Conservation (phyloP, 805 yeast genomes). For the Dipodascopsis tothii region DNA sequence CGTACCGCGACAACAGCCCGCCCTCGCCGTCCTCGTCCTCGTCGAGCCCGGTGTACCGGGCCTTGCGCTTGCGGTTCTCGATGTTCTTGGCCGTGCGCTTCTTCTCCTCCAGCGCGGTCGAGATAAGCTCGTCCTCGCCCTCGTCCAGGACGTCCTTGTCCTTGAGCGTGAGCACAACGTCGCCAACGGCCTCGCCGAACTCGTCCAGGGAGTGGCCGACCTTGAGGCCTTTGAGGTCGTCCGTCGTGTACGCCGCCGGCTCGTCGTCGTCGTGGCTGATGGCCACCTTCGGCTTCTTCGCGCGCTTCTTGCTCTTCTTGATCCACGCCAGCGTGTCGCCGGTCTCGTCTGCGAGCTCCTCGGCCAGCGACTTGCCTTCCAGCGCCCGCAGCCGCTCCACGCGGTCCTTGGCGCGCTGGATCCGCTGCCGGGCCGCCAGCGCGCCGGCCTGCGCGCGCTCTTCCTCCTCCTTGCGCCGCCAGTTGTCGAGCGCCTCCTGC, state of each 20-base stretch:
- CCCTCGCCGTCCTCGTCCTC: conserved; percentile 27
- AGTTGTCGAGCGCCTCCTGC: conserved; percentile 35
- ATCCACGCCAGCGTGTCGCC: conserved; percentile 39
- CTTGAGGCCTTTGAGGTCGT: conserved; percentile 34
- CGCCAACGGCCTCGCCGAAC: conserved; percentile 38
- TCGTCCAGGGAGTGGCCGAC: conserved; percentile 43
- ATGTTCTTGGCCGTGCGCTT: conserved; percentile 27
- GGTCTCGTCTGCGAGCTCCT: conserved; percentile 29
- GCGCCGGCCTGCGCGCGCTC: conserved; percentile 29
- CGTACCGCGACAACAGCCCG: conserved; percentile 19
- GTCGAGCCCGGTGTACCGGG: conserved; percentile 22
- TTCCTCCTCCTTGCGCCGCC: conserved; percentile 32
- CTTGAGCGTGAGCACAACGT: conserved; percentile 49
- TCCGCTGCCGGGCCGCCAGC: conserved; percentile 23
- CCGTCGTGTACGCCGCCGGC: conserved; percentile 22
- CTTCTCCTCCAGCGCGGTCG: conserved; percentile 36
- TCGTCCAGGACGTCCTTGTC: conserved; percentile 37
- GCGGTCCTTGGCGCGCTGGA: conserved; percentile 25
- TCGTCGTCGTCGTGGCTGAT: conserved; percentile 6
- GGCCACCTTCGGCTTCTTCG: conserved; percentile 13
- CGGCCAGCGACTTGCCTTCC: conserved; percentile 27
- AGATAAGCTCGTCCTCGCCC: conserved; percentile 34
- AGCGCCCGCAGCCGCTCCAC: conserved; percentile 21
- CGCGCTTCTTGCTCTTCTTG: conserved; percentile 31
- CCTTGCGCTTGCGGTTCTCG: conserved; percentile 18